Evolutionary conservation across 257 asterid genomes (phyloP).

Genomic region (Solanum chaucha): DNA sequence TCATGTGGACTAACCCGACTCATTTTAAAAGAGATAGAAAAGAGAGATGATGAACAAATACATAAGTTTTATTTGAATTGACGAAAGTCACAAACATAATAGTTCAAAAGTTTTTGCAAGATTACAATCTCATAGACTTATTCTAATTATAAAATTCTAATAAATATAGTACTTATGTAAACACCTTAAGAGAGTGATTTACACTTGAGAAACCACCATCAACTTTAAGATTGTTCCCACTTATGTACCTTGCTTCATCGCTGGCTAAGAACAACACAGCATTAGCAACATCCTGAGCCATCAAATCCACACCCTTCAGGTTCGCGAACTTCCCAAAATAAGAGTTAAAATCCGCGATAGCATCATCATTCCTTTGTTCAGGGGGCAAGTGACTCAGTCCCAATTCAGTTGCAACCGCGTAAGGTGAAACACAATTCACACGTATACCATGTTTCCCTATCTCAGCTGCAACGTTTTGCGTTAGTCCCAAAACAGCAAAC

Average conservation of each 20-base stretch:
- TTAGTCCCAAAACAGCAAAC: slow-evolving; percentile 74
- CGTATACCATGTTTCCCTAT: slow-evolving; percentile 72
- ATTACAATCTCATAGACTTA: background rate
- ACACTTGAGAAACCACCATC: slow-evolving; percentile 72
- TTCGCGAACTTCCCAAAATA: slow-evolving; percentile 45
- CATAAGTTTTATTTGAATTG: background rate
- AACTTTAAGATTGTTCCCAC: slow-evolving; percentile 65
- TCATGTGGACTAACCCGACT: no score
- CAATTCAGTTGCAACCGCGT: slow-evolving; percentile 54
- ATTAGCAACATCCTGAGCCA: slow-evolving; percentile 51
- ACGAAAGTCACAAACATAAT: background rate
- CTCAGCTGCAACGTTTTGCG: slow-evolving; percentile 74
- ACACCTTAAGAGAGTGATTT: slow-evolving; percentile 54
- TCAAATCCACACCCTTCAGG: slow-evolving; percentile 64
- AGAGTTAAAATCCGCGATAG: slow-evolving; percentile 38
- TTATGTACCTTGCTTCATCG: slow-evolving; percentile 69
- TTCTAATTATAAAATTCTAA: background rate
- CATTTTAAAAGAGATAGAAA: no score
- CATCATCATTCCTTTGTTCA: slow-evolving; percentile 61
- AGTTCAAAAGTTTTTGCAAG: background rate
- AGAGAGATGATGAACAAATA: background rate
- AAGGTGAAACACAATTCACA: slow-evolving; percentile 87
- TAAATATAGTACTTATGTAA: slow-evolving; percentile 20
- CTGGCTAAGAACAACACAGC: slow-evolving; percentile 74
- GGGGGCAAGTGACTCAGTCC: slow-evolving; percentile 54